These are phyloP conservation scores for Gymnopilus junonius DNA, from an alignment of 768 basidiomycete genomes.

Conservation along the genomic window DNA sequence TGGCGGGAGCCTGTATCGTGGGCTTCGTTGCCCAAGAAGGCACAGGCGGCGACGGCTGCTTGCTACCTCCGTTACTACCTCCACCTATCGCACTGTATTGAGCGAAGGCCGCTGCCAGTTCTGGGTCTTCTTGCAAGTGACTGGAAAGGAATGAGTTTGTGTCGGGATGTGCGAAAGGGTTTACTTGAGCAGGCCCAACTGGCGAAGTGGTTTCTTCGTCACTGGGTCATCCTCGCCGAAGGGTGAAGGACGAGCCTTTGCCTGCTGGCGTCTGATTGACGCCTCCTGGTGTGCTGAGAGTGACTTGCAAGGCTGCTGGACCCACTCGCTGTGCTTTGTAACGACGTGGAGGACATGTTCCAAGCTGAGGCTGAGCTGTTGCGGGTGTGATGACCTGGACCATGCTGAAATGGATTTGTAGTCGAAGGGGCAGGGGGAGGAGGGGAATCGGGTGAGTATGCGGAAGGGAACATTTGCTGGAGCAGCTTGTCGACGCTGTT, in stretches of 20 bases:
- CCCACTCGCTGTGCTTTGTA: not conserved
- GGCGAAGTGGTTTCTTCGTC: slow-evolving; percentile 17
- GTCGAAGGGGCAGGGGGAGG: not conserved
- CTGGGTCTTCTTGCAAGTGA: slow-evolving; percentile 17
- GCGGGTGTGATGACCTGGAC: not conserved
- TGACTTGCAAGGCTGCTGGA: not conserved
- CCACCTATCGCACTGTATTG: slow-evolving; percentile 10
- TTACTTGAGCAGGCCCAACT: not conserved
- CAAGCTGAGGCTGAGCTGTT: not conserved
- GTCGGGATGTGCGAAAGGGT: slow-evolving; percentile 1
- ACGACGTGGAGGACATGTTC: slow-evolving; percentile 8
- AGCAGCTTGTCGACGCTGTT: slow-evolving; percentile 19
- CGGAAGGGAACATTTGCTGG: slow-evolving; percentile 12
- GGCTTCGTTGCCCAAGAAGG: slow-evolving; percentile 7
- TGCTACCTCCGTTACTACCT: not conserved
- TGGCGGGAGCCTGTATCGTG: not conserved
- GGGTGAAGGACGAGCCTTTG: slow-evolving; percentile 7
- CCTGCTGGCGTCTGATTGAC: not conserved
- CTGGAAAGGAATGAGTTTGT: slow-evolving; percentile 9
- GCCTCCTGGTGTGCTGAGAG: not conserved
- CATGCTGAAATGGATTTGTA: not conserved
- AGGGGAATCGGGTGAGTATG: not conserved
- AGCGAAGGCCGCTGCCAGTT: slow-evolving; percentile 13
- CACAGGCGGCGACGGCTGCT: slow-evolving; percentile 7
- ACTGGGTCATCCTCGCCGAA: slow-evolving; percentile 18